Evolutionary conservation across 495 filamentous ascomycete species (phyloP).

Genomic region (Peziza echinospora): DNA sequence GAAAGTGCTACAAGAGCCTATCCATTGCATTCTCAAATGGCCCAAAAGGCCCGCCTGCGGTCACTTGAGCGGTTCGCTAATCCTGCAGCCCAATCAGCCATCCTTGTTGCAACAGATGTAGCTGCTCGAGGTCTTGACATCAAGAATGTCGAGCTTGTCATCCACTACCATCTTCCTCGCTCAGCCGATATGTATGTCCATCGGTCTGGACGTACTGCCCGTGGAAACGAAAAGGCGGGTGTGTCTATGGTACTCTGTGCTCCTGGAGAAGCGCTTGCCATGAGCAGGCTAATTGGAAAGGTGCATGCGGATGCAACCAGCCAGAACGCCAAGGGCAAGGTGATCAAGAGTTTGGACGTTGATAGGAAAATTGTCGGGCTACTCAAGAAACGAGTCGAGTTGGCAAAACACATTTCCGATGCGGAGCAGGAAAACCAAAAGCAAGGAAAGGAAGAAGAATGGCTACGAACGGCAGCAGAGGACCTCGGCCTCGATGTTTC

Average conservation of each 20-base stretch:
- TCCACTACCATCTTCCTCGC: slow-evolving; percentile 90
- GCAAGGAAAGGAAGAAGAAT: slow-evolving; percentile 58
- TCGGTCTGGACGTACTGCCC: slow-evolving; percentile 82
- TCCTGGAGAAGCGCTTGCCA: slow-evolving; percentile 72
- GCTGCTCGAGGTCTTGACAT: slow-evolving; percentile 95
- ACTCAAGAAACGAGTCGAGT: slow-evolving; percentile 46
- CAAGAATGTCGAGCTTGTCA: slow-evolving; percentile 57
- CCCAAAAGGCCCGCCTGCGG: slow-evolving; percentile 85
- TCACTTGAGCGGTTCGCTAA: slow-evolving; percentile 78
- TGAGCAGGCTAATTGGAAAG: slow-evolving; percentile 64
- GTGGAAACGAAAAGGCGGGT: slow-evolving; percentile 45
- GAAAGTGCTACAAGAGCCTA: slow-evolving; percentile 24
- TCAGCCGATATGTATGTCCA: slow-evolving; percentile 88
- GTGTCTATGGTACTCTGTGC: slow-evolving; percentile 71
- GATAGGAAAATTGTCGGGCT: slow-evolving; percentile 57
- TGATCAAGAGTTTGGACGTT: slow-evolving; percentile 44
- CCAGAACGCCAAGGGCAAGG: slow-evolving; percentile 21
- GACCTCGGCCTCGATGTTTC: slow-evolving; percentile 77
- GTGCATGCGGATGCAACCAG: slow-evolving; percentile 38
- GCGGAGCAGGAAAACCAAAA: slow-evolving; percentile 67
- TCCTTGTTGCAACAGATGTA: slow-evolving; percentile 85
- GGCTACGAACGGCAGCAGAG: slow-evolving; percentile 65
- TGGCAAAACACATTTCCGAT: slow-evolving; percentile 74
- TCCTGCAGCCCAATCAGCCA: slow-evolving; percentile 32
- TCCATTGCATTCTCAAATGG: slow-evolving; percentile 78